A percentile compares a stretch with the other conserved stretches of the same genome.
Conservation (phyloP, 176 grass and related monocot genomes). For the Aechmea fasciata region DNA sequence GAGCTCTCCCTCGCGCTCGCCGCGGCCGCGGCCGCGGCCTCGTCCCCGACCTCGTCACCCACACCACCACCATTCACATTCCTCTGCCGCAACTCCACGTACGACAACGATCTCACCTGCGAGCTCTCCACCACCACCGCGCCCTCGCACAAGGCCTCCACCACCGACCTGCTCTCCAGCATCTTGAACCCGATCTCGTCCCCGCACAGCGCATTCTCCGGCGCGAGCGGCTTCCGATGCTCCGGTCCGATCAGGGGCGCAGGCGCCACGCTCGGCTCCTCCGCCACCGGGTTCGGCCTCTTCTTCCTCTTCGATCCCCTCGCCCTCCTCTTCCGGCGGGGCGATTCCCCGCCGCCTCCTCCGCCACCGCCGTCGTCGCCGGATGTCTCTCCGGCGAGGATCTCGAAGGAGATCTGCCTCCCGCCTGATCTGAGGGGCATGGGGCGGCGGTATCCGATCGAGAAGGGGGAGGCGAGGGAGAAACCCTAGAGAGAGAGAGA, state of each 20-base stretch:
- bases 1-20: conserved; percentile 38
- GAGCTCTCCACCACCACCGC: conserved; percentile 34
- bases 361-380: conserved; percentile 22
- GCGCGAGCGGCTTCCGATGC: no score
- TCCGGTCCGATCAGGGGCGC: no score
- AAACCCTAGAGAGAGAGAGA: no score
- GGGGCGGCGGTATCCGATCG: not conserved
- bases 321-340: conserved; percentile 45
- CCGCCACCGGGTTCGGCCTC: conserved; percentile 22
- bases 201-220: not conserved
- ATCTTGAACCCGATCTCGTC: conserved; percentile 19
- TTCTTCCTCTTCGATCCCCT: conserved; percentile 24
- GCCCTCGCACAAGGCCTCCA: conserved; percentile 35
- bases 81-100: conserved; percentile 79
- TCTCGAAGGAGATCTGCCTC: conserved; percentile 67
- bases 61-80: conserved; percentile 33
- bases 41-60: conserved; percentile 17
- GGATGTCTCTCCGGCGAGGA: conserved; percentile 49
- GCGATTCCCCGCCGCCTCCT: conserved; percentile 19
- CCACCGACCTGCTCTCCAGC: conserved; percentile 38
- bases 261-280: conserved; percentile 1
- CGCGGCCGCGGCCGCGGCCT: conserved; percentile 10
- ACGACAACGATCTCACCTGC: conserved; percentile 42
- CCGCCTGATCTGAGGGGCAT: conserved; percentile 59
- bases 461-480: not conserved